Evolutionary conservation across 2,329 filamentous ascomycete genomes (phyloP).

Genomic region (Penicillium occitanis): DNA sequence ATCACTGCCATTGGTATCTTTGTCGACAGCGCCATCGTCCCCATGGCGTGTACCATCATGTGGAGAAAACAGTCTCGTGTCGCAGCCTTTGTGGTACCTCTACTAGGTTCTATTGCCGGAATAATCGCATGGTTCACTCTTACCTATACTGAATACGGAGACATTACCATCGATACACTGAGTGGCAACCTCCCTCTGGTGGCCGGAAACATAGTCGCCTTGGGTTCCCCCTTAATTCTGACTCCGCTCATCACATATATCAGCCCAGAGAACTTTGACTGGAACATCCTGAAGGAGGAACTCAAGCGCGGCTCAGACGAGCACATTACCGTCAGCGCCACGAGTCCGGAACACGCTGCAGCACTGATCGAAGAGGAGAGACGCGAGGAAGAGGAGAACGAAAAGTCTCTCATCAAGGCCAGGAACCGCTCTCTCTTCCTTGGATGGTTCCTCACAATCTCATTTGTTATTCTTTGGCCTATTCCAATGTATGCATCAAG

Average conservation of each 20-base stretch:
- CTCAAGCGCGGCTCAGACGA: not conserved
- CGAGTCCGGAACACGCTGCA: not conserved
- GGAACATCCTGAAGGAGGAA: not conserved
- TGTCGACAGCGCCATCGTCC: slow-evolving; percentile 48
- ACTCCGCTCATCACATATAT: not conserved
- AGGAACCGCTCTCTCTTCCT: not conserved
- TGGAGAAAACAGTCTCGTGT: slow-evolving; percentile 50
- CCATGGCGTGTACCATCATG: slow-evolving; percentile 45
- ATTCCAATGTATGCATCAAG: slow-evolving; percentile 1
- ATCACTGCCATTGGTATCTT: slow-evolving; percentile 46
- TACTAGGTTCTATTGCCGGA: slow-evolving; percentile 46
- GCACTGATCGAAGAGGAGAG: not conserved
- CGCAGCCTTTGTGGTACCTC: slow-evolving; percentile 42
- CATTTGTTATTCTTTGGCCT: not conserved
- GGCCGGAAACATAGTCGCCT: not conserved
- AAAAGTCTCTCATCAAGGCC: not conserved
- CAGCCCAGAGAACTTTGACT: not conserved
- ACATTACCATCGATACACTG: slow-evolving; percentile 36
- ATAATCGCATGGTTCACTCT: slow-evolving; percentile 48
- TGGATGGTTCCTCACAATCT: not conserved
- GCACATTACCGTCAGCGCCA: not conserved
- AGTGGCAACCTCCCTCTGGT: not conserved
- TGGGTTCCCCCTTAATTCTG: not conserved
- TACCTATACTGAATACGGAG: slow-evolving; percentile 41
- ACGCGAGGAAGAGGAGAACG: not conserved